A percentile compares a stretch with the other conserved stretches of the same genome.
phyloP scores from a whole-genome alignment of 2,329 filamentous ascomycete genomes.

The Chrysosphaeria jannelii region DNA sequence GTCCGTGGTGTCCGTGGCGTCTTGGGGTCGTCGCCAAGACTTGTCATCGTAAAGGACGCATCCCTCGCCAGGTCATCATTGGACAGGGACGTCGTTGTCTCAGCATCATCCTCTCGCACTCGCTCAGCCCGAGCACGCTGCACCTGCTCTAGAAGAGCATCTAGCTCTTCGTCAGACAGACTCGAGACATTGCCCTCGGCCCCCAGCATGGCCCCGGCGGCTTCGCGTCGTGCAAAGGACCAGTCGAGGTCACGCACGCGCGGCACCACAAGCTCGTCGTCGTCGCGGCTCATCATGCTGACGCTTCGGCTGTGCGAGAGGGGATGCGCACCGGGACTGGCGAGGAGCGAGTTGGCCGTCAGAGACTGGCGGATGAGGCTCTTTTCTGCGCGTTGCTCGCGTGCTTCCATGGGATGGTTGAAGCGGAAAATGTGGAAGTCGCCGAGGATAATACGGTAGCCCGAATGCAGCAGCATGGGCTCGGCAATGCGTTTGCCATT shows the following conservation, averaged over 20 bases:
- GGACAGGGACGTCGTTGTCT: too few species aligned
- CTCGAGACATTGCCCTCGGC: slow-evolving; percentile 75
- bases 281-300: too few species aligned
- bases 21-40: too few species aligned
- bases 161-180: slow-evolving; percentile 78
- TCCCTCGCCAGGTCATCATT: too few species aligned
- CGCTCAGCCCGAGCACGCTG: slow-evolving; percentile 57
- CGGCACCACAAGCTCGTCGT: too few species aligned
- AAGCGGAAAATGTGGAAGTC: slow-evolving; percentile 98
- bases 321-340: slow-evolving; percentile 29
- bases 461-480: slow-evolving; percentile 61
- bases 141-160: slow-evolving; percentile 77
- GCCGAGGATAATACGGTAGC: slow-evolving; percentile 79
- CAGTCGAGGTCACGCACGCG: slow-evolving; percentile 57
- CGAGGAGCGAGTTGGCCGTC: slow-evolving; percentile 27
- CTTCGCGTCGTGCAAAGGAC: slow-evolving; percentile 77
- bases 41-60: too few species aligned
- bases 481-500: slow-evolving; percentile 78
- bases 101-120: too few species aligned
- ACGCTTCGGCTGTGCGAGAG: too few species aligned
- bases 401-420: slow-evolving; percentile 88
- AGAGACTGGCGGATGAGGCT: slow-evolving; percentile 66
- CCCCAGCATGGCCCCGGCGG: slow-evolving; percentile 69
- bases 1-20: too few species aligned
- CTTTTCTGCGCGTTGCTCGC: slow-evolving; percentile 68